These are phyloP conservation scores for Picochlorum sp. DNA, from an alignment of 139 green algal species.

Conservation along the genomic window DNA sequence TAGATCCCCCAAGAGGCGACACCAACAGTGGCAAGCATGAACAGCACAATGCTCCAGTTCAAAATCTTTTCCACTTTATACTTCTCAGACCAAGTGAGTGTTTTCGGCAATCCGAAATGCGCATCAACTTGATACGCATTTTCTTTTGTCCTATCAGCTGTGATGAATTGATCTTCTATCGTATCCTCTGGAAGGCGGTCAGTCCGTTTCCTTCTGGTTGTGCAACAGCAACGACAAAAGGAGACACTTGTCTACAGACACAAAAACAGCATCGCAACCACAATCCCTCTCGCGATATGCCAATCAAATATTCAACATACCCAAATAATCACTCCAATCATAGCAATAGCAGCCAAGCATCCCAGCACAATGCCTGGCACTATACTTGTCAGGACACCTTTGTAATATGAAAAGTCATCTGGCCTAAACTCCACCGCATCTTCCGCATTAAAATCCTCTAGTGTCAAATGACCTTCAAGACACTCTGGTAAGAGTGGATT, in stretches of 20 bases:
- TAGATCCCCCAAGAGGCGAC: constrained; percentile 14
- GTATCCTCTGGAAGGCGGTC: background rate
- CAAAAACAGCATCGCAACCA: too few relatives aligned
- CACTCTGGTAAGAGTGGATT: background rate
- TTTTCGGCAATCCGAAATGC: background rate
- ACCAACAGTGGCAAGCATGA: constrained; percentile 7
- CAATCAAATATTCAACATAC: background rate
- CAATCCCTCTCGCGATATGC: too few relatives aligned
- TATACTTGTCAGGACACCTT: constrained; percentile 9
- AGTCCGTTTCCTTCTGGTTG: background rate
- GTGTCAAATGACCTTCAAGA: background rate
- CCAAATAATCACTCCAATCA: constrained; percentile 23
- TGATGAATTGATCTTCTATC: background rate
- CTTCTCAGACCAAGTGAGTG: background rate
- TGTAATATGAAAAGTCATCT: background rate
- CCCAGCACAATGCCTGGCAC: constrained; percentile 25
- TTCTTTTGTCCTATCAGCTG: background rate
- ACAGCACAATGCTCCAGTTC: constrained; percentile 6
- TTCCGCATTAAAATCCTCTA: background rate
- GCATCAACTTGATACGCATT: background rate
- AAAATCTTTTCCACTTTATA: constrained; percentile 3
- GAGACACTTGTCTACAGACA: background rate
- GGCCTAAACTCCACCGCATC: background rate
- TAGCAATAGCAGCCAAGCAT: constrained; percentile 3
- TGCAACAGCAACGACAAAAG: constrained; percentile 1